phyloP scores from a whole-genome alignment of 2,329 filamentous ascomycete genomes.

The Claviceps digitariae region DNA sequence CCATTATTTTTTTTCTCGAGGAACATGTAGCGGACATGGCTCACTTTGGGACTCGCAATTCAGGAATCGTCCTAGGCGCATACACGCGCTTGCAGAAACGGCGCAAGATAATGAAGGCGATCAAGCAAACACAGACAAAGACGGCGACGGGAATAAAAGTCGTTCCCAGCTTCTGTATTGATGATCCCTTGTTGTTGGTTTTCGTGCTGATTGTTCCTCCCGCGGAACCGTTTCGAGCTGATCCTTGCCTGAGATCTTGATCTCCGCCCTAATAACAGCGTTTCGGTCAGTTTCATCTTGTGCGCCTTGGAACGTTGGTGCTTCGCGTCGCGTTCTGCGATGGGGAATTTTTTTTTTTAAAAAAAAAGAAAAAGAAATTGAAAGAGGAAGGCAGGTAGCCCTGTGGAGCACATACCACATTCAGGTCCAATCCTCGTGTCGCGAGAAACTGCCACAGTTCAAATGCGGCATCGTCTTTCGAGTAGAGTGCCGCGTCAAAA shows the following conservation, averaged over 20 bases:
- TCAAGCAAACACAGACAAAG: constrained; percentile 35
- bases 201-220: constrained; percentile 22
- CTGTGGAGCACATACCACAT: constrained; percentile 3
- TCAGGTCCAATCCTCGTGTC: constrained; percentile 2
- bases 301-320: too few relatives aligned
- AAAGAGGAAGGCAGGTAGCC: too few relatives aligned
- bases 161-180: constrained; percentile 25
- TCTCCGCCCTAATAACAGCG: constrained; percentile 1
- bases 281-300: not conserved
- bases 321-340: not conserved
- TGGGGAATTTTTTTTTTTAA: not conserved
- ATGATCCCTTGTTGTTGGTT: constrained; percentile 20
- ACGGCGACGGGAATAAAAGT: constrained; percentile 42
- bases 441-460: constrained; percentile 2
- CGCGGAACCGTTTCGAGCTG: constrained; percentile 19
- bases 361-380: too few relatives aligned
- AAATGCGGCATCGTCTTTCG: not conserved
- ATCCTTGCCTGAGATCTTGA: constrained; percentile 21
- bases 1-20: not conserved
- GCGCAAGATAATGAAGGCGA: constrained; percentile 35
- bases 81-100: constrained; percentile 39
- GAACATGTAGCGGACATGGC: not conserved
- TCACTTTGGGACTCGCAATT: constrained; percentile 30
- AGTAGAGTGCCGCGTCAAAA: not conserved
- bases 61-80: constrained; percentile 35